Percentiles rank a stretch among this genome's conserved stretches.
Conservation (phyloP, 768 basidiomycete species). For the Chalciporus pseudorubinellus region DNA sequence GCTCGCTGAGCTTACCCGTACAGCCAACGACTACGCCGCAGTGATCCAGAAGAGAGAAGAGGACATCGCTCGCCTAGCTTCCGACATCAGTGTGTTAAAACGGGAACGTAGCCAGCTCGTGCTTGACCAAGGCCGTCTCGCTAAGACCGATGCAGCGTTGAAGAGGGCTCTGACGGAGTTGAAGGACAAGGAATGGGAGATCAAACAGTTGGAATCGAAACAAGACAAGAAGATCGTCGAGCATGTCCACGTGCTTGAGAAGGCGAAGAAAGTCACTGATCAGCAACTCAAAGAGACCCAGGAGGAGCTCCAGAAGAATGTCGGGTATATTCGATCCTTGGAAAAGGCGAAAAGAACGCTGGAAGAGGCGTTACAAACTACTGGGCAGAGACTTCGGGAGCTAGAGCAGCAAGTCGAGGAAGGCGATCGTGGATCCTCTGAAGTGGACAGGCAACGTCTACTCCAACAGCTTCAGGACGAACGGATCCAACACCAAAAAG, state of each 20-base stretch:
- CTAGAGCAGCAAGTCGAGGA: constrained; percentile 60
- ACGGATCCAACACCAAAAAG: not conserved
- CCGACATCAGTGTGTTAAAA: constrained; percentile 54
- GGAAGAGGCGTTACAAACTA: constrained; percentile 50
- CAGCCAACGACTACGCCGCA: constrained; percentile 69
- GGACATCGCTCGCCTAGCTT: constrained; percentile 53
- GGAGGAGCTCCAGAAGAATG: constrained; percentile 70
- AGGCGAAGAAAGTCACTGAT: constrained; percentile 93
- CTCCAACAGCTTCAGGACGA: not conserved
- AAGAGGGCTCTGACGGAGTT: constrained; percentile 80
- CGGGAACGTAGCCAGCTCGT: constrained; percentile 53
- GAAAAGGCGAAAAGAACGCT: constrained; percentile 77
- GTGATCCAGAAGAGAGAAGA: constrained; percentile 78
- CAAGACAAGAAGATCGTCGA: constrained; percentile 99
- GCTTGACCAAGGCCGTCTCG: constrained; percentile 63
- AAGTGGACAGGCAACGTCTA: not conserved
- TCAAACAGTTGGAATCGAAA: constrained; percentile 78
- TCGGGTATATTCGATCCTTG: constrained; percentile 77
- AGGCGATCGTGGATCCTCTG: not conserved
- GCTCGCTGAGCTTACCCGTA: constrained; percentile 71
- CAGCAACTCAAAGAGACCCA: constrained; percentile 83
- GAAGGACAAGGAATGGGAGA: constrained; percentile 79
- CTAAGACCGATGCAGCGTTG: constrained; percentile 75
- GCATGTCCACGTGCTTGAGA: constrained; percentile 93
- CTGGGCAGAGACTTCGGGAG: constrained; percentile 66